phyloP scores from a whole-genome alignment of 176 grass and related monocot genomes.

The Phyllostachys edulis region DNA sequence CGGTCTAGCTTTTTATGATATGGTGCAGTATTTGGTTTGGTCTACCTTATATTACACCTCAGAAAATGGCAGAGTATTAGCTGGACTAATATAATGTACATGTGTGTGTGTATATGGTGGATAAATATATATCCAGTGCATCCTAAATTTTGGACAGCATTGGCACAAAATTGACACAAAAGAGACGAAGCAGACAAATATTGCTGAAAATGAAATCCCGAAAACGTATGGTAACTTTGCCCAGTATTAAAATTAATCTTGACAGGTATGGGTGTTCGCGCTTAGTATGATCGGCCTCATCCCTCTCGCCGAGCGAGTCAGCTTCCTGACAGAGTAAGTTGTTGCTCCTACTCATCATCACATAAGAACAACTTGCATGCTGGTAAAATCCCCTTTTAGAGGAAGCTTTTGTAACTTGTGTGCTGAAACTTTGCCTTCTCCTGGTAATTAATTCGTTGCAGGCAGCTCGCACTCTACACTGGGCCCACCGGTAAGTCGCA shows the following conservation, averaged over 20 bases:
- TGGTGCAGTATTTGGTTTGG: too few species aligned
- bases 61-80: background rate
- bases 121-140: too few species aligned
- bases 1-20: background rate
- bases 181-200: too few species aligned
- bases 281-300: conserved; percentile 72
- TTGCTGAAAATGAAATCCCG: too few species aligned
- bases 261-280: conserved; percentile 83
- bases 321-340: conserved; percentile 95
- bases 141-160: too few species aligned
- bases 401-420: background rate
- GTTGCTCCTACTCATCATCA: background rate
- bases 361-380: background rate
- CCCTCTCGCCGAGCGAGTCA: conserved; percentile 90
- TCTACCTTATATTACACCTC: background rate
- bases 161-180: too few species aligned
- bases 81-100: too few species aligned
- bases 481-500: conserved; percentile 71
- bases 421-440: background rate
- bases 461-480: conserved; percentile 79
- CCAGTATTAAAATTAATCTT: background rate
- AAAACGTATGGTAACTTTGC: background rate
- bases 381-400: background rate
- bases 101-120: too few species aligned
- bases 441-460: conserved; percentile 20